Conservation (phyloP, 1,139 yeast genomes). For the Kurtzmaniella natalensis region DNA sequence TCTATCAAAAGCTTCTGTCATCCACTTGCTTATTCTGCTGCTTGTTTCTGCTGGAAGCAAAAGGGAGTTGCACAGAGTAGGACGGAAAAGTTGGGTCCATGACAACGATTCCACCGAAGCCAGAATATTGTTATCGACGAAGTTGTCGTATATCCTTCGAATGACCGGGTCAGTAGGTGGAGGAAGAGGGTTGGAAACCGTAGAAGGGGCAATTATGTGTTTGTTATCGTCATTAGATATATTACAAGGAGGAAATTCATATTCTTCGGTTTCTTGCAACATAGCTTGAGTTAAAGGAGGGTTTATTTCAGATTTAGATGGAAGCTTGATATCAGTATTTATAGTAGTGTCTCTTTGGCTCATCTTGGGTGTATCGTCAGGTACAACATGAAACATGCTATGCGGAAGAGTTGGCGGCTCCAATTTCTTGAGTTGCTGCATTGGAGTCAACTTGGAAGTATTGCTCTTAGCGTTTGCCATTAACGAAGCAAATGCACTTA, state of each 20-base stretch:
- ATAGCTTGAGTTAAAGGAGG: too few relatives aligned
- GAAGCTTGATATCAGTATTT: too few relatives aligned
- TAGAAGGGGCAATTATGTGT: too few relatives aligned
- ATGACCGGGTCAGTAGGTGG: slow-evolving; percentile 14
- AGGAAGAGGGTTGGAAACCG: too few relatives aligned
- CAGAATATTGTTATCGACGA: slow-evolving; percentile 10
- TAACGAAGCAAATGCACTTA: slow-evolving; percentile 19
- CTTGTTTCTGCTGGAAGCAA: slow-evolving; percentile 23
- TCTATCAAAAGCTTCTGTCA: slow-evolving; percentile 42
- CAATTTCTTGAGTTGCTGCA: slow-evolving; percentile 21
- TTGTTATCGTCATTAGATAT: too few relatives aligned
- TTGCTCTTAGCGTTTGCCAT: slow-evolving; percentile 20
- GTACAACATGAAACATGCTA: slow-evolving; percentile 18
- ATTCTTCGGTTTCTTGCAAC: too few relatives aligned
- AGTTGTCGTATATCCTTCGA: slow-evolving; percentile 17
- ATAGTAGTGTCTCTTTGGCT: too few relatives aligned
- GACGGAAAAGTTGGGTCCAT: slow-evolving; percentile 47
- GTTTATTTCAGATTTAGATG: too few relatives aligned
- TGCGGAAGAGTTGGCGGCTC: slow-evolving; percentile 16
- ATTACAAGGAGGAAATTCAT: too few relatives aligned
- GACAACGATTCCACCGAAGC: slow-evolving; percentile 10
- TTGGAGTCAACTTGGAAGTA: slow-evolving; percentile 16
- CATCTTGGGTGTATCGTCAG: not conserved
- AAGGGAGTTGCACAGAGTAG: slow-evolving; percentile 31
- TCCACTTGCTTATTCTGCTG: slow-evolving; percentile 39